Evolutionary conservation across 441 rosid species (phyloP).

Genomic region (Bruguiera hainesii): DNA sequence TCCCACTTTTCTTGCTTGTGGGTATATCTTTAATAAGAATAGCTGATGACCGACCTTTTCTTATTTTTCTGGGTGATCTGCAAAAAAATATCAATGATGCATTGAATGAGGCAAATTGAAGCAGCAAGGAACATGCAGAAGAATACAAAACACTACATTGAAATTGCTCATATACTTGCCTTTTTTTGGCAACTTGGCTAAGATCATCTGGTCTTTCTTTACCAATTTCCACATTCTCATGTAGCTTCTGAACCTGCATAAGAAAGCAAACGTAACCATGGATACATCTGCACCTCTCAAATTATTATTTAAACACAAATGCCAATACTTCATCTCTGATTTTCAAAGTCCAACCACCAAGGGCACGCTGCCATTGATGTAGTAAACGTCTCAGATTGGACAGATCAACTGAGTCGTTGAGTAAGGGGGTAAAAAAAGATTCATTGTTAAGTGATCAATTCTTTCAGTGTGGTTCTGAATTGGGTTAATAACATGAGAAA

Average conservation of each 20-base stretch:
- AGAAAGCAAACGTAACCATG: constrained; percentile 14
- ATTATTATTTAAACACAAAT: neutral
- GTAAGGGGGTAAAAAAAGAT: neutral
- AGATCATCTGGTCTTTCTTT: constrained; percentile 22
- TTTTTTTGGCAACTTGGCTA: constrained; percentile 35
- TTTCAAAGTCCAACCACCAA: too few species aligned
- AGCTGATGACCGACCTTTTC: constrained; percentile 42
- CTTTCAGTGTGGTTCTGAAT: neutral
- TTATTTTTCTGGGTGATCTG: constrained; percentile 44
- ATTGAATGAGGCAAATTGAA: constrained; percentile 9
- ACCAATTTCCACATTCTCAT: constrained; percentile 18
- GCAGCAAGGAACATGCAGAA: neutral
- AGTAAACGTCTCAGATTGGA: neutral
- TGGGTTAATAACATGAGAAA: neutral
- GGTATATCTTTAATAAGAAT: constrained; percentile 39
- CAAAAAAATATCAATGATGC: constrained; percentile 25
- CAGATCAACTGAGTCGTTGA: neutral
- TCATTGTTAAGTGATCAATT: neutral
- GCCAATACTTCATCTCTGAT: too few species aligned
- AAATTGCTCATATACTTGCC: constrained; percentile 32
- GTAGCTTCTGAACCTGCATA: constrained; percentile 30
- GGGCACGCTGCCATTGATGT: neutral
- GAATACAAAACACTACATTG: neutral
- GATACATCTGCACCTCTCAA: constrained; percentile 6
- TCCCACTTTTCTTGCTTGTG: constrained; percentile 37